A percentile compares a stretch with the other conserved stretches of the same genome.
Evolutionary conservation across 495 filamentous ascomycete species (phyloP).

Genomic region (Schizothecium vesticola): DNA sequence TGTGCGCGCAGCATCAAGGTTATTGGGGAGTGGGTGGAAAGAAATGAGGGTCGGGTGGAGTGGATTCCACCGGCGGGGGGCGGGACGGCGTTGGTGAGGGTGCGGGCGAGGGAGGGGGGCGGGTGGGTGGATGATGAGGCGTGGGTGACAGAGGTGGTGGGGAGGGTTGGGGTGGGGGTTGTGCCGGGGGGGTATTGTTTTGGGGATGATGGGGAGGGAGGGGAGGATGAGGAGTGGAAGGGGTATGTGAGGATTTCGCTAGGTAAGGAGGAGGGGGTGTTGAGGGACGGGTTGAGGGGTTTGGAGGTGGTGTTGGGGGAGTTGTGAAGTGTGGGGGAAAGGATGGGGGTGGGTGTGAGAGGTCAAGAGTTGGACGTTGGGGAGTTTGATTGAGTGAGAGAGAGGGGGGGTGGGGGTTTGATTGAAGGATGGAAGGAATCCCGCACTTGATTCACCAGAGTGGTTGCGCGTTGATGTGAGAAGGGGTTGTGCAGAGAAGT

Average conservation of each 20-base stretch:
- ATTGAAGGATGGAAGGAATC: too few species aligned
- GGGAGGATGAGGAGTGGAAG: slow-evolving; percentile 48
- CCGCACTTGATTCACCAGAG: background rate
- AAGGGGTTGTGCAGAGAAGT: background rate
- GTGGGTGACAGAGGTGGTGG: slow-evolving; percentile 63
- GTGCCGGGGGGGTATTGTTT: slow-evolving; percentile 66
- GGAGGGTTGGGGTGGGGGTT: slow-evolving; percentile 68
- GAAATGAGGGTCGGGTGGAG: slow-evolving; percentile 52
- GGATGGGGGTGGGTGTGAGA: background rate
- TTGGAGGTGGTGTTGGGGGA: slow-evolving; percentile 3
- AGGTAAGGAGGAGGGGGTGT: slow-evolving; percentile 1
- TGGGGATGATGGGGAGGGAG: slow-evolving; percentile 39
- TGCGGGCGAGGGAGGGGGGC: slow-evolving; percentile 51
- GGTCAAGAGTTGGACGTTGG: too few species aligned
- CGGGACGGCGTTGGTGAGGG: slow-evolving; percentile 70
- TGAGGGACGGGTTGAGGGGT: slow-evolving; percentile 5
- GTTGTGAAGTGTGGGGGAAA: background rate
- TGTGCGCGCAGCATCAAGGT: slow-evolving; percentile 62
- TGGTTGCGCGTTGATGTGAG: background rate
- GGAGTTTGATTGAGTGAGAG: too few species aligned
- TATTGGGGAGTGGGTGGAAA: slow-evolving; percentile 60
- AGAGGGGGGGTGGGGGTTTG: too few species aligned
- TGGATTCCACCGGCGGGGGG: slow-evolving; percentile 71
- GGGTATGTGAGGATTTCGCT: slow-evolving; percentile 63
- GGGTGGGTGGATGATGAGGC: slow-evolving; percentile 60